Evolutionary conservation across 306 rosid genomes (phyloP).

Genomic region (Trichosanthes cucumerina): DNA sequence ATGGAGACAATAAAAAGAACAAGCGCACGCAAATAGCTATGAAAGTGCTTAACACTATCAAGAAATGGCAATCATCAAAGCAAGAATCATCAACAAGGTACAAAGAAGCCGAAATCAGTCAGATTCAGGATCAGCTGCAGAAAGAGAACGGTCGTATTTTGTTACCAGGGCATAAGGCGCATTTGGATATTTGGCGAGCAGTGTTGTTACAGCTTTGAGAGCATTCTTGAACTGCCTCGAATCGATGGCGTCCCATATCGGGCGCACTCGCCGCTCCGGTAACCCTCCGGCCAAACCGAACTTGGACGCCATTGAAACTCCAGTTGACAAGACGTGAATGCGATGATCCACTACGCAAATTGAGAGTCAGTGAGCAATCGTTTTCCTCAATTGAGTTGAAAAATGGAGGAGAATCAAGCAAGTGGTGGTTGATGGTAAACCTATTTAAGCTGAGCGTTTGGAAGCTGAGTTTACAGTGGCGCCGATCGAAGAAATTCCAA

Average conservation of each 20-base stretch:
- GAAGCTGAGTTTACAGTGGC: neutral
- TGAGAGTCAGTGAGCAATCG: neutral
- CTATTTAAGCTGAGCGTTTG: slow-evolving; percentile 1
- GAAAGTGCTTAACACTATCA: neutral
- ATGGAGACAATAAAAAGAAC: neutral
- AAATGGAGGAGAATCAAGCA: neutral
- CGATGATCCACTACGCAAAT: neutral
- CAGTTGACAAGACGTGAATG: neutral
- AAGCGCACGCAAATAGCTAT: neutral
- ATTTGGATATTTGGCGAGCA: slow-evolving; percentile 59
- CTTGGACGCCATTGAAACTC: slow-evolving; percentile 64
- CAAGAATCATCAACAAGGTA: neutral
- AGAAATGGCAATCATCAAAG: neutral
- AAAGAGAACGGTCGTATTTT: neutral
- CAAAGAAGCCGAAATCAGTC: neutral
- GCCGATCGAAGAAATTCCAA: neutral
- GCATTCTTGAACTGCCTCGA: slow-evolving; percentile 90
- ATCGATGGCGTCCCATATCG: slow-evolving; percentile 97
- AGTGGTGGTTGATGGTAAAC: neutral
- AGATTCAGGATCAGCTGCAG: neutral
- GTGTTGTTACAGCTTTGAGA: slow-evolving; percentile 57
- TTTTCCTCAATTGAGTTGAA: neutral
- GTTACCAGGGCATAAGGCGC: slow-evolving; percentile 77
- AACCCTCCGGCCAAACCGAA: slow-evolving; percentile 90
- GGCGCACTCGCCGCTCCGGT: slow-evolving; percentile 92